Percentiles rank a stretch among this genome's conserved stretches.
These are phyloP conservation scores for Acacia acuminata DNA, from an alignment of 306 rosid genomes.

Conservation along the genomic window DNA sequence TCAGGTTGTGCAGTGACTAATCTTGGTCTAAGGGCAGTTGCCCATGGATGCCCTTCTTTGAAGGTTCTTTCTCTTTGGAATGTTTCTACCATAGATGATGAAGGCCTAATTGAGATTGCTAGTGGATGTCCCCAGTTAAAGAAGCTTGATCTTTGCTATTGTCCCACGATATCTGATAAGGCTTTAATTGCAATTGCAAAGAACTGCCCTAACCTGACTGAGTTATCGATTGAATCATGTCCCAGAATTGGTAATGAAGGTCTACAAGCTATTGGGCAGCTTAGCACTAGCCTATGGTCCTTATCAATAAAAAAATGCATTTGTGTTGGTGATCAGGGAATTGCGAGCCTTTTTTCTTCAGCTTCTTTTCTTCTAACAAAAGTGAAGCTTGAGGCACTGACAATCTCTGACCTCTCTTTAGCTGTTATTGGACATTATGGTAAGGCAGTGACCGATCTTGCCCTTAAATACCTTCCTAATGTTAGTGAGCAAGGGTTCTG, in stretches of 20 bases:
- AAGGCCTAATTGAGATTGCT: constrained; percentile 82
- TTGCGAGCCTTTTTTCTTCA: constrained; percentile 65
- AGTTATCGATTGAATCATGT: constrained; percentile 77
- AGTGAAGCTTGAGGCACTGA: constrained; percentile 77
- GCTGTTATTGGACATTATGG: constrained; percentile 96
- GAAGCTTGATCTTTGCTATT: constrained; percentile 74
- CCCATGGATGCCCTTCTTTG: constrained; percentile 82
- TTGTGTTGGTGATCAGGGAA: constrained; percentile 77
- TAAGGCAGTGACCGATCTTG: constrained; percentile 64
- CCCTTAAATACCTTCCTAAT: constrained; percentile 58
- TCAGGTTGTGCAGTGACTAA: constrained; percentile 55
- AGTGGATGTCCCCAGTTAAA: constrained; percentile 62
- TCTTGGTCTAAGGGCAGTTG: constrained; percentile 75
- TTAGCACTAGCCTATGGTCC: constrained; percentile 66
- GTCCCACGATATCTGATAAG: constrained; percentile 71
- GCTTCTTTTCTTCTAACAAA: constrained; percentile 54
- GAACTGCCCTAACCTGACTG: constrained; percentile 67
- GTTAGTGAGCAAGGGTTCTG: constrained; percentile 89
- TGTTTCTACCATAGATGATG: constrained; percentile 62
- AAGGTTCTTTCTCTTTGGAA: constrained; percentile 74
- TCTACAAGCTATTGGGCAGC: constrained; percentile 74
- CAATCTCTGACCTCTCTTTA: constrained; percentile 76
- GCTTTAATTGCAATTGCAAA: constrained; percentile 70
- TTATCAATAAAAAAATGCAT: constrained; percentile 64
- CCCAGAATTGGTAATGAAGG: constrained; percentile 74